These are phyloP conservation scores for Rhizopogon vinicolor DNA, from an alignment of 768 basidiomycete species.

Conservation along the genomic window DNA sequence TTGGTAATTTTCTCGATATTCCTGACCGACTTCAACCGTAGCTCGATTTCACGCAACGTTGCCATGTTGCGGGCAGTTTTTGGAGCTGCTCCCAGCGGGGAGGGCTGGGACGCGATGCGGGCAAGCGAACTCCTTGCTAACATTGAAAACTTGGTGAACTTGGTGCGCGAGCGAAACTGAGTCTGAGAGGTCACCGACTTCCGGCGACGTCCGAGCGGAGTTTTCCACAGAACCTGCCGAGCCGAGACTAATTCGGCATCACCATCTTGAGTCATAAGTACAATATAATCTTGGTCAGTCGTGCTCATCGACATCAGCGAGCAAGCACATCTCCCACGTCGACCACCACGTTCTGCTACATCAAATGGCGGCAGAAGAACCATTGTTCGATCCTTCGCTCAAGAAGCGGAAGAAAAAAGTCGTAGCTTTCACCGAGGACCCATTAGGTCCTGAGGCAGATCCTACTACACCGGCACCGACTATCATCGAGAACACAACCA, in stretches of 20 bases:
- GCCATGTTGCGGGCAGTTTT: slow-evolving; percentile 83
- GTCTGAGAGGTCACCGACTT: slow-evolving; percentile 20
- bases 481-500: slow-evolving; percentile 63
- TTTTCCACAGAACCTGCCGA: slow-evolving; percentile 11
- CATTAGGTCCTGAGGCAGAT: slow-evolving; percentile 76
- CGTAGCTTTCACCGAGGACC: slow-evolving; percentile 83
- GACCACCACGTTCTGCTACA: slow-evolving; percentile 4
- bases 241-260: slow-evolving; percentile 25
- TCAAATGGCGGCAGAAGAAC: slow-evolving; percentile 62
- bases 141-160: slow-evolving; percentile 29
- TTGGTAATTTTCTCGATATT: slow-evolving; percentile 99
- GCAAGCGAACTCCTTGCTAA: slow-evolving; percentile 45
- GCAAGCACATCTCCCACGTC: slow-evolving; percentile 9
- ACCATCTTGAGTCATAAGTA: slow-evolving; percentile 4
- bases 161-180: slow-evolving; percentile 9
- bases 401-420: slow-evolving; percentile 88
- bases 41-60: slow-evolving; percentile 95
- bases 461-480: slow-evolving; percentile 76
- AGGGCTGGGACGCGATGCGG: slow-evolving; percentile 37
- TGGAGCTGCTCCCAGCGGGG: slow-evolving; percentile 34
- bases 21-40: slow-evolving; percentile 91
- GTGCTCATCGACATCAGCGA: slow-evolving; percentile 6
- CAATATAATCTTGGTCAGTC: slow-evolving; percentile 4
- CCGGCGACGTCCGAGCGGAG: slow-evolving; percentile 36
- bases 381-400: slow-evolving; percentile 77